A percentile compares a stretch with the other conserved stretches of the same genome.
These are phyloP conservation scores for Naumovozyma baii DNA, from an alignment of 805 yeast genomes.

Conservation along the genomic window DNA sequence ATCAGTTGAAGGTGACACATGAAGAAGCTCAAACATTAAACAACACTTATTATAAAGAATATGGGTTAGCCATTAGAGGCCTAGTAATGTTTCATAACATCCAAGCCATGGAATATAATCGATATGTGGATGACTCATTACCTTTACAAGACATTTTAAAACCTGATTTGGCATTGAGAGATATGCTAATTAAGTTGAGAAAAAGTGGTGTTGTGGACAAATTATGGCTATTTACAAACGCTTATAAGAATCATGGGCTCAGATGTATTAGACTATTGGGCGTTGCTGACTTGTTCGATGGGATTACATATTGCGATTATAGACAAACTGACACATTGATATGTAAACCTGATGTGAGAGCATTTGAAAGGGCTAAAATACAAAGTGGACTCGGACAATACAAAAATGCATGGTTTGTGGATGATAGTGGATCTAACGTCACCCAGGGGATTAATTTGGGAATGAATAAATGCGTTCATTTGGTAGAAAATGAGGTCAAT, in stretches of 20 bases:
- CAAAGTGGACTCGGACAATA: constrained; percentile 41
- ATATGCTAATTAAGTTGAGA: constrained; percentile 39
- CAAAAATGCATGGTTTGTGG: constrained; percentile 61
- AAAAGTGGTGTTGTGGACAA: constrained; percentile 47
- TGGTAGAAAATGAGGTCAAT: constrained; percentile 59
- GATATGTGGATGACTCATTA: constrained; percentile 82
- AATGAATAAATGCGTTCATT: constrained; percentile 64
- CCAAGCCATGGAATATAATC: constrained; percentile 82
- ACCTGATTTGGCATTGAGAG: constrained; percentile 49
- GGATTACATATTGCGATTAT: constrained; percentile 88
- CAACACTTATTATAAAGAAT: constrained; percentile 65
- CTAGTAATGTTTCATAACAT: constrained; percentile 54
- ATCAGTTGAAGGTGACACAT: constrained; percentile 48
- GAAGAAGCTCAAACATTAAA: constrained; percentile 70
- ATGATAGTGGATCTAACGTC: constrained; percentile 76
- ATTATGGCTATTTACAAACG: constrained; percentile 91
- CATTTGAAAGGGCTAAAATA: constrained; percentile 54
- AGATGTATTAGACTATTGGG: constrained; percentile 75
- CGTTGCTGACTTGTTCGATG: constrained; percentile 87
- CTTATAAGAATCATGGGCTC: constrained; percentile 82
- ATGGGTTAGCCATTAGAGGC: constrained; percentile 92
- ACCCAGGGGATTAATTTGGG: constrained; percentile 63
- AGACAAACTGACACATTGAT: constrained; percentile 48
- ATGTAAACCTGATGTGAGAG: constrained; percentile 80
- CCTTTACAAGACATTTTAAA: constrained; percentile 71